phyloP scores from a whole-genome alignment of 768 basidiomycete genomes.

The Asterophora lycoperdoides region DNA sequence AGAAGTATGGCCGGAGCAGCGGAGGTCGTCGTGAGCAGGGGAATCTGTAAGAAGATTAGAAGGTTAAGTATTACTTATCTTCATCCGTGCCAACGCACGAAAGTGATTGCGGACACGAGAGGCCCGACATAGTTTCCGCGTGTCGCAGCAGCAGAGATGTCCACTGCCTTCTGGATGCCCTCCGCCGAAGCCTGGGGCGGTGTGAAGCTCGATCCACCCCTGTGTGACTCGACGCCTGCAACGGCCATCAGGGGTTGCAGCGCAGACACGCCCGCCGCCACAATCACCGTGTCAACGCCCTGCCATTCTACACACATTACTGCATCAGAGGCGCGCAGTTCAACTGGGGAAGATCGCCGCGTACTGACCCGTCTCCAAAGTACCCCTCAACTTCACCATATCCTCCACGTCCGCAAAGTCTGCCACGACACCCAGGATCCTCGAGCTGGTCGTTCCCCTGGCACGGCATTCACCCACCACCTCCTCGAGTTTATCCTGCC shows the following conservation, averaged over 20 bases:
- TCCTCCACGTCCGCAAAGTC: slow-evolving; percentile 67
- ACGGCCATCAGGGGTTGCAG: slow-evolving; percentile 70
- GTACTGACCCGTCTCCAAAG: slow-evolving; percentile 50
- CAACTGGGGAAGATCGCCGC: background rate
- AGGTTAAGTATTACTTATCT: background rate
- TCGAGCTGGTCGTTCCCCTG: slow-evolving; percentile 11
- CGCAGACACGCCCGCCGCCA: slow-evolving; percentile 82
- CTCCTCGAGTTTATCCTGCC: slow-evolving; percentile 47
- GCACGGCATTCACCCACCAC: slow-evolving; percentile 59
- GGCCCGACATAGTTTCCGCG: slow-evolving; percentile 69
- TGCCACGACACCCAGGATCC: slow-evolving; percentile 47
- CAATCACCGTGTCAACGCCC: slow-evolving; percentile 78
- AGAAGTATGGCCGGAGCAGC: slow-evolving; percentile 69
- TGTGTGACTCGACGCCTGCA: slow-evolving; percentile 48
- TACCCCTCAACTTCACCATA: slow-evolving; percentile 55
- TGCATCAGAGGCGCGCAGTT: background rate
- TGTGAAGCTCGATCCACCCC: slow-evolving; percentile 24
- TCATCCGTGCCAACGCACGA: slow-evolving; percentile 42
- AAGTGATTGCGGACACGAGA: slow-evolving; percentile 62
- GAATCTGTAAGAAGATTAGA: slow-evolving; percentile 49
- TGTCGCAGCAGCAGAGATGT: slow-evolving; percentile 53
- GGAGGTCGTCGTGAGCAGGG: slow-evolving; percentile 64
- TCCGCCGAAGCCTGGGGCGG: slow-evolving; percentile 40
- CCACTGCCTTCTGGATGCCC: slow-evolving; percentile 56
- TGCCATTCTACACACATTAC: slow-evolving; percentile 54